phyloP scores from a whole-genome alignment of 139 green algal species.

The Volvox africanus region DNA sequence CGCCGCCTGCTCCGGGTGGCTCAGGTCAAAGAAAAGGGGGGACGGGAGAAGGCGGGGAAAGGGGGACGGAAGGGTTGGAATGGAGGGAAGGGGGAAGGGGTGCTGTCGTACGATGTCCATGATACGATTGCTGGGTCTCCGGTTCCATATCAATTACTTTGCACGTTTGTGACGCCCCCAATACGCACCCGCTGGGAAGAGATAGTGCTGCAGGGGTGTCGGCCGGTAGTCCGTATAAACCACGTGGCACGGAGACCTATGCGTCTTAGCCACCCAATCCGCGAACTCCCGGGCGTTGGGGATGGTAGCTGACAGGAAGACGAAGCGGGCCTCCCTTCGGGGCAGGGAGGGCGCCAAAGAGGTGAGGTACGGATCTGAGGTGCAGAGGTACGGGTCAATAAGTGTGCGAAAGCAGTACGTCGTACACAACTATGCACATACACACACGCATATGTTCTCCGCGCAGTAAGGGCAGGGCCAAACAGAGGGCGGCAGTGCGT shows the following conservation, averaged over 20 bases:
- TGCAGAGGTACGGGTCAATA: neutral
- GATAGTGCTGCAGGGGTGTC: slow-evolving; percentile 96
- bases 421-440: neutral
- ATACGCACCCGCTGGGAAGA: slow-evolving; percentile 74
- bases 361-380: neutral
- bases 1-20: slow-evolving; percentile 48
- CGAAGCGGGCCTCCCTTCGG: slow-evolving; percentile 58
- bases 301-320: slow-evolving; percentile 97
- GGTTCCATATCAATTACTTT: too few relatives aligned
- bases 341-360: neutral
- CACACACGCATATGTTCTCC: neutral
- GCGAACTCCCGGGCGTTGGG: slow-evolving; percentile 97
- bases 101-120: too few relatives aligned
- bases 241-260: slow-evolving; percentile 92
- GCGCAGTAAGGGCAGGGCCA: too few relatives aligned
- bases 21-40: too few relatives aligned
- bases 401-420: neutral
- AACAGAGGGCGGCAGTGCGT: too few relatives aligned
- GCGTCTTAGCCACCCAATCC: slow-evolving; percentile 89
- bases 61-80: too few relatives aligned
- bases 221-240: slow-evolving; percentile 96
- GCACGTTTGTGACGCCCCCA: too few relatives aligned
- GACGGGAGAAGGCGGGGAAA: too few relatives aligned
- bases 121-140: too few relatives aligned
- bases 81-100: too few relatives aligned